phyloP scores from a whole-genome alignment of 225 moss, liverwort and hornwort genomes.

The Sphagnum contortum region DNA sequence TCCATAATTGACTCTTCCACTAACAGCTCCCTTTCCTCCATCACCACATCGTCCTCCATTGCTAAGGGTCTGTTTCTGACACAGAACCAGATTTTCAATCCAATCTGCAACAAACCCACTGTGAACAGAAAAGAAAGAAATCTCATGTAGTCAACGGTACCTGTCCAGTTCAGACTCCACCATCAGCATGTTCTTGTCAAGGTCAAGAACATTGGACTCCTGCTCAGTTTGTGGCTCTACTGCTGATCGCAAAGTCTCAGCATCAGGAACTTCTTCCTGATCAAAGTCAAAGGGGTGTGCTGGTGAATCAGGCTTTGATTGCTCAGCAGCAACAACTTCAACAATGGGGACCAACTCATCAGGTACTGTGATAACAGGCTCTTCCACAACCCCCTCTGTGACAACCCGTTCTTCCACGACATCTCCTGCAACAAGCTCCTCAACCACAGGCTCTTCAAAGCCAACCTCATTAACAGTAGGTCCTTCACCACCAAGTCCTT shows the following conservation, averaged over 20 bases:
- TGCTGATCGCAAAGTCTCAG: slow-evolving; percentile 83
- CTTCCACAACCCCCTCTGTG: slow-evolving; percentile 16
- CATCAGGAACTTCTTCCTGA: slow-evolving; percentile 56
- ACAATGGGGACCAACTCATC: too few relatives aligned
- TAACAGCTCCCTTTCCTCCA: slow-evolving; percentile 56
- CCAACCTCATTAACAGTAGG: too few relatives aligned
- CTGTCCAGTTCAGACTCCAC: not conserved
- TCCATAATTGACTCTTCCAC: slow-evolving; percentile 40
- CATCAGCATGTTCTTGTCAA: slow-evolving; percentile 53
- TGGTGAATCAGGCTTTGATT: slow-evolving; percentile 23
- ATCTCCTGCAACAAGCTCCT: not conserved
- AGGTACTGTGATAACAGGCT: slow-evolving; percentile 16
- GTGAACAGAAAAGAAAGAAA: too few relatives aligned
- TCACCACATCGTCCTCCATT: slow-evolving; percentile 37
- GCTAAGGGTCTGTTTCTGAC: too few relatives aligned
- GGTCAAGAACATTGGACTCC: slow-evolving; percentile 70
- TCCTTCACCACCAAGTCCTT: too few relatives aligned
- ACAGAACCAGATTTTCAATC: too few relatives aligned
- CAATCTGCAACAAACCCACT: slow-evolving; percentile 11
- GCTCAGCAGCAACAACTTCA: slow-evolving; percentile 24
- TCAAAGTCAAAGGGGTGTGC: slow-evolving; percentile 15
- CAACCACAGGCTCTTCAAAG: not conserved
- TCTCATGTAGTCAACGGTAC: too few relatives aligned
- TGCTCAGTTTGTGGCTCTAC: slow-evolving; percentile 41
- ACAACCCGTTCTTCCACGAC: not conserved